Evolutionary conservation across 2,329 filamentous ascomycete species (phyloP), one percentile per base, ranked within the genome.

Genomic region (Nectriaceae sp.): DNA sequence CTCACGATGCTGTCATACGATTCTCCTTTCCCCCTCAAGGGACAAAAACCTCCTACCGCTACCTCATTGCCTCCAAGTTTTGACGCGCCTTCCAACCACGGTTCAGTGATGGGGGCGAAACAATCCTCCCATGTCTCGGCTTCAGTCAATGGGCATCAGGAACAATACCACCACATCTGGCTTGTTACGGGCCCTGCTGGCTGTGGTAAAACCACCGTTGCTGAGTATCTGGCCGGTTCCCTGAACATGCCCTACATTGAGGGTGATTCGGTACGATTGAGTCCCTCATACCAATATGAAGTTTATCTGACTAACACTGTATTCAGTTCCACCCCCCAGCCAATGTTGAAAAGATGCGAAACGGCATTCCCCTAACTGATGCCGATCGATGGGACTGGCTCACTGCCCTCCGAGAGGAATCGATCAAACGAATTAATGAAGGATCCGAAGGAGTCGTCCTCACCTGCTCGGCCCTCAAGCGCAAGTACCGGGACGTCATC

Each of bases 301-400:
- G 21, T 11, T 36, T 6, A 21, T 16, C 37, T 37, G 41, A 56
- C 60, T 65, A 62, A 68, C 55, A 58, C 16, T 42, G 15, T 29
- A 21, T 40, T 24, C 58, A 87, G 84, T 96, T 86, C 66, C 89
- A 91, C 57, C 84, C 89, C 1, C 73, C 79, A 24, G 78, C 87
- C 63, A 97, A 93, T 72, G 85, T 92, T 60, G 86, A 92, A 46
- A 99, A 97, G 73, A 99, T 99, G 94, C 79, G 82, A 64, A 79
- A 79, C 59, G 90, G 90, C 58, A 85, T 84, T 47, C 91, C 94
- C 3, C 79, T 99, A 29, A 96, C 89, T 47, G 94, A 99, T 66
- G 87, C 85, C 50, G 94, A 99, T 72, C 88, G 94, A 55, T 97
- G 94, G 94, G 93, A 97, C 75, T 99, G 94, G 94, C 84, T 99